Evolutionary conservation across 495 filamentous ascomycete genomes (phyloP), one percentile per base, ranked within the genome.

Genomic region (Daldinia bambusicola): DNA sequence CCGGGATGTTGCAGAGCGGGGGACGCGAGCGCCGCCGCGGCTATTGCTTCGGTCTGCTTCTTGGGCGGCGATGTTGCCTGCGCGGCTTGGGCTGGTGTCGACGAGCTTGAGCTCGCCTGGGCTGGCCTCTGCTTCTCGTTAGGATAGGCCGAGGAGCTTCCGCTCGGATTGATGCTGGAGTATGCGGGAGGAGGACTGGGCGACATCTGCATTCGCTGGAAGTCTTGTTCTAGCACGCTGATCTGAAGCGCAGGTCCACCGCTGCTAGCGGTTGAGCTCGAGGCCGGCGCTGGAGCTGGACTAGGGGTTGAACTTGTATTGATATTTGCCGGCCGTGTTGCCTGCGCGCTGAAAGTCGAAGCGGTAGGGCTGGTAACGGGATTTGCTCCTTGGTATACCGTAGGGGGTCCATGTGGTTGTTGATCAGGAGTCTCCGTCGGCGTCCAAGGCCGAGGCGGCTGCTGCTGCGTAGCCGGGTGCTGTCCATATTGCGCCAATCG

Each of bases 161-260:
- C 75, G 36, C 81, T 71, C 2, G 88, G 85, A 34, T 87, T 86
- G 18, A 96, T 88, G 72, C 90, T 94, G 13, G 91, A 93, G 77
- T 99, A 99, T 6, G 95, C 94, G 6, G 95, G 95, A 10, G 95
- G 95, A 45, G 95, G 94, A 52, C 92, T 93, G 5, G 90, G 86
- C 31, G 86, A 91, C 74, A 97, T 85, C 63, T 93, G 89, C 90
- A 97, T 91, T 22, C 94, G 88, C 68, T 93, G 89, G 77, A 98
- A 89, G 64, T 98, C 96, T 71, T 94, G 89, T 75, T 95, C 92
- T 13, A 99, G 80, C 41, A 92, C 89, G 76, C 86, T 90, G 38
- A 84, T 83, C 41, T 84, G 83, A 45, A 80, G 75, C 22, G 67
- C 71, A 6, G 66, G 72, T n/a, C 61, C 74, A 61, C 48, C 70